Base-by-base conservation (phyloP, 495 filamentous ascomycete species). In the Parathielavia appendiculata region DNA sequence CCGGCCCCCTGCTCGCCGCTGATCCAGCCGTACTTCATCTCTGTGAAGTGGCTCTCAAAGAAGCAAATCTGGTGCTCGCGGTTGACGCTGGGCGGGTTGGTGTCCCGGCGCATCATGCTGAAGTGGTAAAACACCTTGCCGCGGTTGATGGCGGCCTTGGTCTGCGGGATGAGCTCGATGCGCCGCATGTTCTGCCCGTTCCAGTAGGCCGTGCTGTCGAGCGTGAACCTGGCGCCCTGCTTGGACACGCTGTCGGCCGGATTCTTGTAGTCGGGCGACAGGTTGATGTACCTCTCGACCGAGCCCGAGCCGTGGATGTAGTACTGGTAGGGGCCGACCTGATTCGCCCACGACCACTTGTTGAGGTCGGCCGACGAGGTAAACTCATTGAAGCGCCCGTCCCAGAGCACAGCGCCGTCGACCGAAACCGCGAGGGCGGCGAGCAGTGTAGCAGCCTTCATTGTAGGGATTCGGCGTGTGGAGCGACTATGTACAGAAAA, bases 61-160 rank as follows among this genome's bases (percentile, higher is more conserved):
- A 90, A 90, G 63, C 78, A 81, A 58, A 90, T 84, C 71, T 90
- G 86, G 67, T 89, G 86, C 74, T 90, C 86, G 50, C 84, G 77
- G 8, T 73, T 75, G 1, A 76, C 73, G 35, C 74, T 79, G 0
- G 86, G 86, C 2, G 83, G 68, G 69, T 88, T 87, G 26, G 74
- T 76, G 51, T 75, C 71, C 11, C 68, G 75, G 49, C 79, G 78
- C 76, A 80, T 81, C 53, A 90, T 74, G 10, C 76, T 81, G 69
- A 90, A 90, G 67, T 90, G 86, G 69, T 89, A 90, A 68, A 74
- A 87, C 32, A 86, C 73, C 53, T 76, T 81, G 20, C 86, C 85
- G 17, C 69, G 63, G 44, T 81, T 84, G 63, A 89, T 82, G 51
- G 84, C 76, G 11, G 77, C 78, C 14, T 61, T 82, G 19, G 86